Percentiles rank a stretch among this genome's conserved stretches.
Evolutionary conservation across 2,329 filamentous ascomycete genomes (phyloP).

Genomic region (Clonostachys rosea): DNA sequence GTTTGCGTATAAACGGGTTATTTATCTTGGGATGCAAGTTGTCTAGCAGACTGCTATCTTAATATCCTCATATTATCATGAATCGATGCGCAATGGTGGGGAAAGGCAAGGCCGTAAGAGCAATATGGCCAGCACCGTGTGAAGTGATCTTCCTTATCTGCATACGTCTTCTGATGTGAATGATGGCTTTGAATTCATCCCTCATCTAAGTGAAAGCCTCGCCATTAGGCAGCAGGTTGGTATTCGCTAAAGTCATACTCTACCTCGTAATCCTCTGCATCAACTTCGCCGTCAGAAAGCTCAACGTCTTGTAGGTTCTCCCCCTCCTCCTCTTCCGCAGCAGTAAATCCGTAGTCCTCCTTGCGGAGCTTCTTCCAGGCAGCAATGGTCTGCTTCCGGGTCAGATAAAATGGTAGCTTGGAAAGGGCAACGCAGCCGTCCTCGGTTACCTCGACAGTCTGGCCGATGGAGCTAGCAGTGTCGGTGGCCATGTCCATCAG

Average conservation of each 20-base stretch:
- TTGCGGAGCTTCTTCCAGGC: constrained; percentile 23
- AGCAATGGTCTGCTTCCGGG: constrained; percentile 22
- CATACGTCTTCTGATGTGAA: no score
- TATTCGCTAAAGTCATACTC: constrained; percentile 26
- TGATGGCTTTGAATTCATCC: no score
- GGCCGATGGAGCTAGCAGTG: constrained; percentile 23
- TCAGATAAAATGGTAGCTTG: constrained; percentile 22
- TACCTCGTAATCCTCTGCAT: constrained; percentile 22
- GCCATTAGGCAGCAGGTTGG: background rate
- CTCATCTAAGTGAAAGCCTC: no score
- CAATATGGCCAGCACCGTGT: no score
- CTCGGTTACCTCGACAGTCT: constrained; percentile 19
- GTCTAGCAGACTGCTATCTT: no score
- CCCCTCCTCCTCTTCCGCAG: constrained; percentile 20
- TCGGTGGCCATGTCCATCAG: constrained; percentile 24
- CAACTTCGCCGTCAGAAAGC: constrained; percentile 20
- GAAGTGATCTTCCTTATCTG: no score
- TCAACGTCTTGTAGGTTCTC: constrained; percentile 24
- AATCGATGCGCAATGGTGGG: no score
- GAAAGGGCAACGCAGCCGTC: constrained; percentile 20
- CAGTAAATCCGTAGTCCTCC: constrained; percentile 22
- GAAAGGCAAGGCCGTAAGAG: no score
- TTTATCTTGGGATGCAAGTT: no score
- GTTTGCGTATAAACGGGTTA: no score
- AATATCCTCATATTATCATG: no score